phyloP scores from a whole-genome alignment of 2,329 filamentous ascomycete species.

The Lachnellula subtilissima region DNA sequence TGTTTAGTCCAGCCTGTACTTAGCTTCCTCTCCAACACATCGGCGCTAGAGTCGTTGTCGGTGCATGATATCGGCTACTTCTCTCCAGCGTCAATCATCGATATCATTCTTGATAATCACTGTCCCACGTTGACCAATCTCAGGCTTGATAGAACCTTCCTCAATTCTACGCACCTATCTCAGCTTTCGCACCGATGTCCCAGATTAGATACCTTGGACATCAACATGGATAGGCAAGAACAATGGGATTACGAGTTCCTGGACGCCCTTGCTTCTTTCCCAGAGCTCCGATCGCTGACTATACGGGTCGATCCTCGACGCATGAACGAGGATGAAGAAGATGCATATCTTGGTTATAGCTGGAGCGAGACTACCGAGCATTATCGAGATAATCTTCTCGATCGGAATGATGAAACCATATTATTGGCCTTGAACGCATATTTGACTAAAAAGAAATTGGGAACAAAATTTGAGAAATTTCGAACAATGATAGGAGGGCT shows the following conservation, averaged over 20 bases:
- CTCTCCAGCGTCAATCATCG: neutral
- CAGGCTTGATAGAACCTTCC: neutral
- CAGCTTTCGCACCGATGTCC: neutral
- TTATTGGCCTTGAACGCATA: neutral
- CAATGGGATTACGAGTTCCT: neutral
- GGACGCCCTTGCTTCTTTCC: neutral
- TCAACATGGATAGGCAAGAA: neutral
- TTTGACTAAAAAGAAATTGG: neutral
- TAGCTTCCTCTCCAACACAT: neutral
- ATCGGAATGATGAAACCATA: neutral
- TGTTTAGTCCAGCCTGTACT: neutral
- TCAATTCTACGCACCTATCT: neutral
- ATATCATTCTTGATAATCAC: neutral
- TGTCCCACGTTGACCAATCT: neutral
- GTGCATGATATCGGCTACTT: neutral
- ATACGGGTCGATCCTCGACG: neutral
- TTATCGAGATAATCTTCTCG: neutral
- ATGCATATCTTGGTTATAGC: neutral
- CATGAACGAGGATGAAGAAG: neutral
- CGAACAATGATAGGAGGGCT: neutral
- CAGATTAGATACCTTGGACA: neutral
- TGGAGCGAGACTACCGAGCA: neutral
- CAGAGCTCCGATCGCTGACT: neutral
- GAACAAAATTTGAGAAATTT: neutral
- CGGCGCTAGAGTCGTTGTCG: neutral